Base-by-base conservation (phyloP, 305 asterid species). In the Fraxinus velutina region DNA sequence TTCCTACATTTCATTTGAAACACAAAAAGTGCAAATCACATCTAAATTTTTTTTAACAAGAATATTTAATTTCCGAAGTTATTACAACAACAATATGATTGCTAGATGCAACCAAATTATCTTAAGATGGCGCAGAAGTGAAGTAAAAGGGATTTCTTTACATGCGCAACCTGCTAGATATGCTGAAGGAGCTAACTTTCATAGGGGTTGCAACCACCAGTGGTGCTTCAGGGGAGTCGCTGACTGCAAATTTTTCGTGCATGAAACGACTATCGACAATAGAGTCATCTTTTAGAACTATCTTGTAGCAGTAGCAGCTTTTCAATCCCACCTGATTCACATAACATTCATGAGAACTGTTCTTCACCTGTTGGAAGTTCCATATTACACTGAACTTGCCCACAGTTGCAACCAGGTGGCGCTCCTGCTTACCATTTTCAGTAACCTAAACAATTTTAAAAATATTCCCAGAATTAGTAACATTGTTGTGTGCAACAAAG, bases 231-330 rank as follows among this genome's bases (percentile, higher is more conserved):
- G 99, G 99, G 1, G 99, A 94, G 87, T 95, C 97, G 0, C 88
- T 88, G 55, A 93, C 94, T 32, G 97, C 99, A 52, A 82, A 95
- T 72, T 94, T 95, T 84, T 95, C 99, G 10, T 95, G 99, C 99
- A 95, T 95, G 92, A 95, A 95, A 55, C 97, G 92, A 79, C 99
- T 94, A 29, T 91, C 98, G 0, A 95, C 96, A 75, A 95, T 95
- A 1, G 99, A 95, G 77, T 94, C 97, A 1, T 94, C 95, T 86
- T 92, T 95, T 15, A 79, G 91, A 71, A 95, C 94, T 47, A 92
- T 91, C 91, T 92, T 95, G 87, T 95, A 95, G 92, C 99, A 95
- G 82, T 95, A 95, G 87, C 99, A 95, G 91, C 99, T 95, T 89
- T 95, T 95, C 82, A 95, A 86, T 39, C 99, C 99, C 64, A 91